Evolutionary conservation across 495 filamentous ascomycete genomes (phyloP), one percentile per base, ranked within the genome.

Genomic region (Hypomontagnella submonticulosa): DNA sequence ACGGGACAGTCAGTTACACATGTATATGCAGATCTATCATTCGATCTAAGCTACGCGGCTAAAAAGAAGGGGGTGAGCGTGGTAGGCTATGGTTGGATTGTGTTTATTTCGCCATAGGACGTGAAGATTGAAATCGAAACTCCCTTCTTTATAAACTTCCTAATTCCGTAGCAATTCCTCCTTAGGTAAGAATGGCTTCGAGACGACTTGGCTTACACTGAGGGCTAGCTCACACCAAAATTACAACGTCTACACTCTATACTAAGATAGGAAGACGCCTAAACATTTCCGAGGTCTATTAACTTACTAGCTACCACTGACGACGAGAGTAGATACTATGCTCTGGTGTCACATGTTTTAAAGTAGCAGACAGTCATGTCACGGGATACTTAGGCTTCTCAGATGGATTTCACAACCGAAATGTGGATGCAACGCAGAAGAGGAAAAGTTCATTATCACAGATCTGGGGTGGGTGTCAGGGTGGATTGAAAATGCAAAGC

Each of bases 401-500:
- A 37, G 15, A 19, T 36, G 3, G 36, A 37, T 19, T 34, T 41
- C 33, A 56, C 40, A 5, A 23, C 10, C 15, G 9, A 30, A 1
- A 46, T 13, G 16, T 4, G 4, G 1, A 20, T 4, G 13, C 6
- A 16, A 30, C 13, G 30, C 0, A 40, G 47, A 30, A 52, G 44
- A 36, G 48, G 51, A 61, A 56, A 34, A 7, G 60, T 63, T 54
- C 55, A 61, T 64, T 64, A 69, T 57, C 63, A 64, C 44, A 63
- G 27, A 61, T 63, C 60, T 51, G 60, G 12, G 50, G 33, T 54
- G 32, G 57, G 60, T 40, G 55, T 38, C 34, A 64, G 50, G 32
- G 59, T 64, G 60, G 59, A 51, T 19, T 50, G 40, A 48, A 63
- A 64, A 43, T 42, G 55, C 51, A 64, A 64, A 64, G 61, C 60